A percentile compares a stretch with the other conserved stretches of the same genome.
phyloP scores from a whole-genome alignment of 2,329 filamentous ascomycete genomes.

The Aspergillus felis region DNA sequence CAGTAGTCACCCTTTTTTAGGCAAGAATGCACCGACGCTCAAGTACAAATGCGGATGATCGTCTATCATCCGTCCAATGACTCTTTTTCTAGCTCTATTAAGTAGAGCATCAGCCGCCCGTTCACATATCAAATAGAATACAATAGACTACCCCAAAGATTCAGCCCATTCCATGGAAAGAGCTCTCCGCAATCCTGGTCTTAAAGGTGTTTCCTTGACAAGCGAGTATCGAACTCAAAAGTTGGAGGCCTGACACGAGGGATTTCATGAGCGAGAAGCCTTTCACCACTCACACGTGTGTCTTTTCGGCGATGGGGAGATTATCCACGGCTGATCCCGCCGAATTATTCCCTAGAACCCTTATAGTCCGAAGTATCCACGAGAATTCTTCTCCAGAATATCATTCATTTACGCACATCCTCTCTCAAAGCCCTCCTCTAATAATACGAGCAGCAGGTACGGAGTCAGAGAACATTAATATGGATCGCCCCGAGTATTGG shows the following conservation, averaged over 20 bases:
- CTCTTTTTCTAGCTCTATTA: background rate
- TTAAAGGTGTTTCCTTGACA: background rate
- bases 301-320: background rate
- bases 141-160: background rate
- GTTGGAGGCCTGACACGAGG: background rate
- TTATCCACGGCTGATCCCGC: background rate
- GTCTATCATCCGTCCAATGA: background rate
- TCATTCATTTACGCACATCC: background rate
- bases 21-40: background rate
- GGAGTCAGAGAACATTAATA: background rate
- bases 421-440: background rate
- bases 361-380: background rate
- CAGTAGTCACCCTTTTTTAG: background rate
- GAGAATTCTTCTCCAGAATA: background rate
- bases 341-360: background rate
- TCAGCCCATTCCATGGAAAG: background rate
- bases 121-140: background rate
- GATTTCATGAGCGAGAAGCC: background rate
- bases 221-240: background rate
- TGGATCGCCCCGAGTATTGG: background rate
- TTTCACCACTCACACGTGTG: background rate
- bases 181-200: background rate
- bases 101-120: background rate
- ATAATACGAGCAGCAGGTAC: background rate
- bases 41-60: background rate